Percentiles rank a stretch among this genome's conserved stretches.
Evolutionary conservation across 73 alveolate genomes (phyloP).

Genomic region (Uronychia setigera): DNA sequence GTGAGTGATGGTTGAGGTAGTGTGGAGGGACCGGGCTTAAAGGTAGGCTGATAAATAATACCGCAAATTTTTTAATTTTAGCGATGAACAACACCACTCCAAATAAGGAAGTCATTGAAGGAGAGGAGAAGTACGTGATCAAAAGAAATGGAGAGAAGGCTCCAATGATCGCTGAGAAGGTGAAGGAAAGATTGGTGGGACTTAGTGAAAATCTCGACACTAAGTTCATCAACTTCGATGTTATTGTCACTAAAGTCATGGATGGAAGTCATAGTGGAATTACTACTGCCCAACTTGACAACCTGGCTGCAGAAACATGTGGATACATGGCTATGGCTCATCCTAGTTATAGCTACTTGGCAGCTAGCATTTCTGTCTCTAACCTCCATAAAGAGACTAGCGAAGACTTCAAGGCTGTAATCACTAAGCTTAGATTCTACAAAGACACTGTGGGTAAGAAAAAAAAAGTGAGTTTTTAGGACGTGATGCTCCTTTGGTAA

Average conservation of each 20-base stretch:
- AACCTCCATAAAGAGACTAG: slow-evolving; percentile 92
- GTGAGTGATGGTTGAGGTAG: slow-evolving; percentile 4
- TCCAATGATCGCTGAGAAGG: slow-evolving; percentile 54
- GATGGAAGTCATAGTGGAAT: slow-evolving; percentile 70
- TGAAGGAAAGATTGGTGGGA: slow-evolving; percentile 57
- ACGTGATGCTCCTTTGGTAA: slow-evolving; percentile 51
- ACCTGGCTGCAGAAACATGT: slow-evolving; percentile 92
- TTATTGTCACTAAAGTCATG: slow-evolving; percentile 38
- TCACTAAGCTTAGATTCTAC: slow-evolving; percentile 37
- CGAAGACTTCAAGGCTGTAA: slow-evolving; percentile 71
- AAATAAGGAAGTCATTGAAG: no score
- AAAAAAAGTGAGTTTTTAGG: slow-evolving; percentile 4
- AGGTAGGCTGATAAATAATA: neutral
- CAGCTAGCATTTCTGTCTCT: slow-evolving; percentile 95
- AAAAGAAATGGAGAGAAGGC: slow-evolving; percentile 73
- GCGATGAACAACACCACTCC: slow-evolving; percentile 1
- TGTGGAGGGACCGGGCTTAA: neutral
- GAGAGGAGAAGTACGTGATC: slow-evolving; percentile 46
- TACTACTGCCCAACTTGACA: slow-evolving; percentile 86
- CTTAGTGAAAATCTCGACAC: slow-evolving; percentile 63
- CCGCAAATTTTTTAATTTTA: neutral
- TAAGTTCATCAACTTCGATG: slow-evolving; percentile 56
- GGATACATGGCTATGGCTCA: slow-evolving; percentile 86
- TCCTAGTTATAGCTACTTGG: slow-evolving; percentile 92
- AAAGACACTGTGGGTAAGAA: slow-evolving; percentile 43